phyloP scores from a whole-genome alignment of 164 flowering plant species.

The Buxus sempervirens region DNA sequence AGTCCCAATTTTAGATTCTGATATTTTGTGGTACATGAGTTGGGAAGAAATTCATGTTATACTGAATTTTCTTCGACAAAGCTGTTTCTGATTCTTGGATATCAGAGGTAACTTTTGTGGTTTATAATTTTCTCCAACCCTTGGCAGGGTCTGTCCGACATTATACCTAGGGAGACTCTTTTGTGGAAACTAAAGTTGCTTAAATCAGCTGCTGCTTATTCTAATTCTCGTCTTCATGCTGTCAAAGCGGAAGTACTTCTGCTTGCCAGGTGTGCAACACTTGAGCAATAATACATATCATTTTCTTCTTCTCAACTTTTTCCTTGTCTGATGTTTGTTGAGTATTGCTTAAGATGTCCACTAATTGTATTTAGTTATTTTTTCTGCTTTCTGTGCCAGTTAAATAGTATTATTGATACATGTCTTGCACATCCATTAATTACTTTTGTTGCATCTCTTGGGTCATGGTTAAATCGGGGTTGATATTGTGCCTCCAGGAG shows the following conservation, averaged over 20 bases:
- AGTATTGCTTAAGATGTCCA: not conserved
- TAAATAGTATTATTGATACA: too few relatives aligned
- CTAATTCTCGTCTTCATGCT: constrained; percentile 97
- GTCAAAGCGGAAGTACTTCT: constrained; percentile 92
- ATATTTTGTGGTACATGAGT: not conserved
- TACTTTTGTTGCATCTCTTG: not conserved
- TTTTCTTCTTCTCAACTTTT: not conserved
- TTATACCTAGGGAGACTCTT: constrained; percentile 81
- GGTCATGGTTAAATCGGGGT: not conserved
- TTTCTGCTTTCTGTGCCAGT: not conserved
- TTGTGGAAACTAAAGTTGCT: constrained; percentile 87
- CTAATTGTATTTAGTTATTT: not conserved
- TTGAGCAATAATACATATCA: not conserved
- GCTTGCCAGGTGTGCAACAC: constrained; percentile 65
- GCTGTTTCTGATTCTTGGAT: not conserved
- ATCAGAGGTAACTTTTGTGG: not conserved
- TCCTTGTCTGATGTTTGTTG: not conserved
- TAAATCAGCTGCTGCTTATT: constrained; percentile 75
- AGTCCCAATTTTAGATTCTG: not conserved
- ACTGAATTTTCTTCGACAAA: too few relatives aligned
- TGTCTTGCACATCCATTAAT: not conserved
- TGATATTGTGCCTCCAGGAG: not conserved
- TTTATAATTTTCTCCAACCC: not conserved
- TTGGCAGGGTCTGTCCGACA: constrained; percentile 62
- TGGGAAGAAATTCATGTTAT: too few relatives aligned